Evolutionary conservation across 2,329 filamentous ascomycete species (phyloP).

Genomic region (Dryadomyces quercivorus): DNA sequence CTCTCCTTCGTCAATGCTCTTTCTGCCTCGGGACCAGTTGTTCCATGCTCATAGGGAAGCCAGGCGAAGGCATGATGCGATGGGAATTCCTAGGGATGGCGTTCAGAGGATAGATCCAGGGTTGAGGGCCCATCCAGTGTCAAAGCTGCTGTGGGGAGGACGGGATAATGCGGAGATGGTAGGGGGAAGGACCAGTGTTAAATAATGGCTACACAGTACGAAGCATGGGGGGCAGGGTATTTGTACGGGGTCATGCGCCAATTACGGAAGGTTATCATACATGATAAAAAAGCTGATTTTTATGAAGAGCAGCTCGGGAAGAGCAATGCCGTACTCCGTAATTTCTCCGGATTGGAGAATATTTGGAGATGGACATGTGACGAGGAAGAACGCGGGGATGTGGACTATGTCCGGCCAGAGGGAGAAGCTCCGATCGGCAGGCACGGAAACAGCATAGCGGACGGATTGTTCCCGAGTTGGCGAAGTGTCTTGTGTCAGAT

Average conservation of each 20-base stretch:
- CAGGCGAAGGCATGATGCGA: not conserved
- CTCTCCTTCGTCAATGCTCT: not conserved
- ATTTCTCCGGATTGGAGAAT: not conserved
- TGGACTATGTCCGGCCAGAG: not conserved
- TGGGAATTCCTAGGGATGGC: not conserved
- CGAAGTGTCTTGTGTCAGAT: too few species aligned
- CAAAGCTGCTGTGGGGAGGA: not conserved
- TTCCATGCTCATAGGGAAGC: not conserved
- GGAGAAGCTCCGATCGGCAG: not conserved
- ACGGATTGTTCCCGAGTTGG: not conserved
- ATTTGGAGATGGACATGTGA: not conserved
- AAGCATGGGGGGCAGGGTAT: not conserved
- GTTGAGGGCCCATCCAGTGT: not conserved
- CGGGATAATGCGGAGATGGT: not conserved
- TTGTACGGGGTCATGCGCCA: not conserved
- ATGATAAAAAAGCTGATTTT: not conserved
- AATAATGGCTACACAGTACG: not conserved
- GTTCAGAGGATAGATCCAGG: constrained; percentile 4
- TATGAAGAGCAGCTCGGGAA: too few species aligned
- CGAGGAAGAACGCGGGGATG: not conserved
- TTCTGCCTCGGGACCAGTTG: not conserved
- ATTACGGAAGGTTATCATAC: not conserved
- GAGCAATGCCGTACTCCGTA: not conserved
- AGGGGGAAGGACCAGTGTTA: not conserved
- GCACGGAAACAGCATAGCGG: not conserved